A percentile compares a stretch with the other conserved stretches of the same genome.
Conservation (phyloP, 768 basidiomycete species). For the Suillus occidentalis region DNA sequence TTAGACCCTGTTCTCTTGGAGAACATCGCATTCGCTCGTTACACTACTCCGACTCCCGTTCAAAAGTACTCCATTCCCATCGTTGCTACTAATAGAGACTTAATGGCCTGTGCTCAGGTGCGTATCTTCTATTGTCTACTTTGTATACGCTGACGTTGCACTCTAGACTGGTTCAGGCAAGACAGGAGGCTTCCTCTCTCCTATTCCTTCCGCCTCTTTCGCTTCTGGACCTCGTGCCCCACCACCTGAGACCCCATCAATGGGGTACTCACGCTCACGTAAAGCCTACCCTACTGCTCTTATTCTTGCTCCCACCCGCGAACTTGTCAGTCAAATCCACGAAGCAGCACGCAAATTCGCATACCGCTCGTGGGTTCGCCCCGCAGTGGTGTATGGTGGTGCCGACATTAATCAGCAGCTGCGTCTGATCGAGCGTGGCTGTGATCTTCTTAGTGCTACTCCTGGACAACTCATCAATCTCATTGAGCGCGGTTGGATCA, state of each 20-base stretch:
- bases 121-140: slow-evolving; percentile 23
- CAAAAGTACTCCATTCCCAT: slow-evolving; percentile 99
- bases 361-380: slow-evolving; percentile 98
- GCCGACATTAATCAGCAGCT: slow-evolving; percentile 97
- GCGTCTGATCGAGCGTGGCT: slow-evolving; percentile 92
- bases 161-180: slow-evolving; percentile 97
- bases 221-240: slow-evolving; percentile 73
- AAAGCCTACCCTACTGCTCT: slow-evolving; percentile 98
- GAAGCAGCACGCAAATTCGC: slow-evolving; percentile 99
- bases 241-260: slow-evolving; percentile 49
- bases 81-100: slow-evolving; percentile 82
- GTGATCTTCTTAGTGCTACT: slow-evolving; percentile 95
- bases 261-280: slow-evolving; percentile 64
- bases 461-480: slow-evolving; percentile 98
- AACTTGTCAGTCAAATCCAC: slow-evolving; percentile 98
- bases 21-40: slow-evolving; percentile 91
- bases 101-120: slow-evolving; percentile 95
- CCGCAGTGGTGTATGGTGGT: slow-evolving; percentile 98
- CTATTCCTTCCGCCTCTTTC: slow-evolving; percentile 94
- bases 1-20: slow-evolving; percentile 92
- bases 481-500: slow-evolving; percentile 97
- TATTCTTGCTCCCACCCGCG: slow-evolving; percentile 96
- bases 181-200: slow-evolving; percentile 98
- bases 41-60: slow-evolving; percentile 95
- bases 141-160: slow-evolving; percentile 21